phyloP scores from a whole-genome alignment of 2,329 filamentous ascomycete genomes.

The Venturiaceae sp. region DNA sequence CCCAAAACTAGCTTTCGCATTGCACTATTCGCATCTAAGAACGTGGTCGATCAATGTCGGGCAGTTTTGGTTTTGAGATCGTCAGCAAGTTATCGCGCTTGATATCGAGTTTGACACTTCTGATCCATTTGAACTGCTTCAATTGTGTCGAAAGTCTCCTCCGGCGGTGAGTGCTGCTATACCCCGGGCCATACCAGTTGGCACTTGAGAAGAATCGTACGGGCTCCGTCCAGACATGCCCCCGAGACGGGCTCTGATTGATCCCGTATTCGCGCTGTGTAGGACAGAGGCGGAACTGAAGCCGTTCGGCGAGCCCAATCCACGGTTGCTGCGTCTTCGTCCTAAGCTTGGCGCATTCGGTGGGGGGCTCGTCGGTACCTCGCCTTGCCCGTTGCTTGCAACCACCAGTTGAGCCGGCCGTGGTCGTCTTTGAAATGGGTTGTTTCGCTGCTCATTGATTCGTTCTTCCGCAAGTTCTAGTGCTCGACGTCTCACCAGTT shows the following conservation, averaged over 20 bases:
- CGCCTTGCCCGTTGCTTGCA: background rate
- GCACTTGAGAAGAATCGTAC: background rate
- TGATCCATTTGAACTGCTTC: background rate
- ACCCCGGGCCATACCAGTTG: background rate
- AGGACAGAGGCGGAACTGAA: background rate
- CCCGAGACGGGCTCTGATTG: background rate
- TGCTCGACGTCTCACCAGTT: conserved; percentile 7
- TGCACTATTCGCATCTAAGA: no score
- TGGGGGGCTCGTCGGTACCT: background rate
- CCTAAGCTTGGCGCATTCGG: background rate
- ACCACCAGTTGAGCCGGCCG: background rate
- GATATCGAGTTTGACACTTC: no score
- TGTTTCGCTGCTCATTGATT: background rate
- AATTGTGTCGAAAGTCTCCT: conserved; percentile 3
- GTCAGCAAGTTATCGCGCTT: no score
- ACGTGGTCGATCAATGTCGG: no score
- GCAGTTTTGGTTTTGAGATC: no score
- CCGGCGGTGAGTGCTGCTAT: conserved; percentile 2
- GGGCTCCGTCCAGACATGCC: background rate
- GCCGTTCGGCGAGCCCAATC: background rate
- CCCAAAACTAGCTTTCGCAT: no score
- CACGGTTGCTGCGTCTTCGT: background rate
- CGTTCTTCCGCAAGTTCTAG: conserved; percentile 7
- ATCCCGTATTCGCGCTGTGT: background rate
- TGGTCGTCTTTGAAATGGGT: background rate